Conservation (phyloP, 805 yeast species). For the Saccharomycopsis vini region DNA sequence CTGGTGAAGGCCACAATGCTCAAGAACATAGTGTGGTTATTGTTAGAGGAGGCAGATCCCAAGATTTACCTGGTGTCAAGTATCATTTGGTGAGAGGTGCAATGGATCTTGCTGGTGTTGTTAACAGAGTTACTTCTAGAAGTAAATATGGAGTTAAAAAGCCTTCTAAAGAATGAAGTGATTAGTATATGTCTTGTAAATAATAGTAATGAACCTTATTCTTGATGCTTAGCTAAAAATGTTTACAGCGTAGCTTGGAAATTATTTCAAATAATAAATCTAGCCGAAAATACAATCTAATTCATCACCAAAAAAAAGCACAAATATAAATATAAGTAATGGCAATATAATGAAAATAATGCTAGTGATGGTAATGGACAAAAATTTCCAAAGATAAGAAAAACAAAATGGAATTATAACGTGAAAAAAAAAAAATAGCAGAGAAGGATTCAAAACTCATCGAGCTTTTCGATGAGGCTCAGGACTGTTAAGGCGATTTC, state of each 20-base stretch:
- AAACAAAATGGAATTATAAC: too few relatives aligned
- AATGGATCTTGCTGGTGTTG: conserved; percentile 89
- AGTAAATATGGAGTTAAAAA: conserved; percentile 91
- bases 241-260: too few relatives aligned
- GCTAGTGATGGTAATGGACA: too few relatives aligned
- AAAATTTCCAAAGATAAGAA: neutral
- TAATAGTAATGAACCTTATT: too few relatives aligned
- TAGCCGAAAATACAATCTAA: too few relatives aligned
- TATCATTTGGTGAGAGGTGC: conserved; percentile 92
- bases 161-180: conserved; percentile 45
- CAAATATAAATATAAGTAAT: too few relatives aligned
- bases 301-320: too few relatives aligned
- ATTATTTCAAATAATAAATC: too few relatives aligned
- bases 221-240: too few relatives aligned
- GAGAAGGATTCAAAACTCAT: neutral
- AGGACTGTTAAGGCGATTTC: conserved; percentile 7
- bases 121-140: conserved; percentile 81
- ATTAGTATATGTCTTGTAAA: too few relatives aligned
- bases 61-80: conserved; percentile 97
- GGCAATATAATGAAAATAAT: too few relatives aligned
- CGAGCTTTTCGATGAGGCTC: neutral
- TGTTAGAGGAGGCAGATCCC: conserved; percentile 97
- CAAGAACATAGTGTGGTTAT: conserved; percentile 96
- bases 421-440: neutral
- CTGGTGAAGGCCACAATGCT: conserved; percentile 97